These are phyloP conservation scores for Thymus quinquecostatus DNA, from an alignment of 257 asterid species.

Conservation along the genomic window DNA sequence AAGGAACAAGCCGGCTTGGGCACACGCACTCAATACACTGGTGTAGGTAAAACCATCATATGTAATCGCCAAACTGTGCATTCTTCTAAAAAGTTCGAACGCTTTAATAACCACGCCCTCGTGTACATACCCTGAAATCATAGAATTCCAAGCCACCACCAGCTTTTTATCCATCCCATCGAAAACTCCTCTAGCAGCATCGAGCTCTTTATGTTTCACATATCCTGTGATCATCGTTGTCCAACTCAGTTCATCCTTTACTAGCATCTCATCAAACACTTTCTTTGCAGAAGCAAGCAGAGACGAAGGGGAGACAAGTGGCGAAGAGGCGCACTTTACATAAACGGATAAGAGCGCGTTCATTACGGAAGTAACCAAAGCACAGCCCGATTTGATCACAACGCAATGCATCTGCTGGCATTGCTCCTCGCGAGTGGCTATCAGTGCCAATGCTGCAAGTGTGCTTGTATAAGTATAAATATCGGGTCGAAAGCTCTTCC, in stretches of 20 bases:
- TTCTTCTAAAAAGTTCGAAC: conserved; percentile 56
- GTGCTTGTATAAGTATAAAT: conserved; percentile 58
- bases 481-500: conserved; percentile 49
- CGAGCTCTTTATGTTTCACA: conserved; percentile 62
- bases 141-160: conserved; percentile 76
- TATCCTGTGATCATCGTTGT: conserved; percentile 74
- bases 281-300: too few relatives aligned
- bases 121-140: conserved; percentile 76
- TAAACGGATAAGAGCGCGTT: conserved; percentile 62
- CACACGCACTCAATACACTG: conserved; percentile 62
- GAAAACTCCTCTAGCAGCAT: conserved; percentile 60
- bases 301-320: too few relatives aligned
- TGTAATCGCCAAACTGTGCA: conserved; percentile 53
- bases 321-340: too few relatives aligned
- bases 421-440: conserved; percentile 58
- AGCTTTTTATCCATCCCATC: conserved; percentile 65
- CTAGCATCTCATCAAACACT: conserved; percentile 55
- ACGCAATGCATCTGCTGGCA: conserved; percentile 68
- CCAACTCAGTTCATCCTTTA: conserved; percentile 65
- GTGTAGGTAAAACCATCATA: conserved; percentile 66
- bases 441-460: conserved; percentile 57
- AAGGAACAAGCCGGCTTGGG: conserved; percentile 56
- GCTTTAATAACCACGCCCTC: conserved; percentile 56
- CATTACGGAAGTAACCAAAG: conserved; percentile 54
- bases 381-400: conserved; percentile 59